Evolutionary conservation across 768 basidiomycete genomes (phyloP), one percentile per base, ranked within the genome.

Genomic region (Mycena haematopus): DNA sequence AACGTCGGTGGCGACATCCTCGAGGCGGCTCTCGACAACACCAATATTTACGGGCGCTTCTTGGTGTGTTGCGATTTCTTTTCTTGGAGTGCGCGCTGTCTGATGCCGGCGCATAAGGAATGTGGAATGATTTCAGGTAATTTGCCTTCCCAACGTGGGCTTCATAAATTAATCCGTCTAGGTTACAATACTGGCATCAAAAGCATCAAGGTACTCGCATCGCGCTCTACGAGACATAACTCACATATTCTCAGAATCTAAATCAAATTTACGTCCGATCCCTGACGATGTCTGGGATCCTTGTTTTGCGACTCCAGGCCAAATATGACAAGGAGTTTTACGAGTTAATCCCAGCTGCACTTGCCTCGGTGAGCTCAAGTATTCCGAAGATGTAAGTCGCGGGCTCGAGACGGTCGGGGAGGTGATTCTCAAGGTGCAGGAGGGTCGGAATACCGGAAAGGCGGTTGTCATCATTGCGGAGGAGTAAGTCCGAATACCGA

Each of bases 41-140:
- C 53, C 3, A 42, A 42, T n/a, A 14, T 55, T 5, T 21, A 55
- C n/a, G 53, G 17, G 53, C 53, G 53, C 1, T 42, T 55, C 4
- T n/a, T 55, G 27, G 53, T 55, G 10, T 6, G 33, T 33, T 33
- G 33, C n/a, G 33, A 33, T 33, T 6, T 33, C n/a, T n/a, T n/a
- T 33, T 33, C 33, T 33, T 6, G 6, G 33, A 33, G 33, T 33
- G 33, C 33, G 33, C 6, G 11, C 11, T 11, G 33, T 6, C 33
- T 33, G 11, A 33, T 33, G 33, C 33, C 11, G 33, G n/a, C 33
- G 33, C 33, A 11, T 22, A 53, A n/a, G 52, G 52, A 40, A 40
- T 53, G 52, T 13, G 52, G 52, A 0, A 53, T 53, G 52, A 53
- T 40, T 24, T 53, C 52, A 27, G 52, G 52, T 53, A 11, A 33